phyloP scores from a whole-genome alignment of 2,329 filamentous ascomycete species.

The Sclerotinia sclerotiorum region DNA sequence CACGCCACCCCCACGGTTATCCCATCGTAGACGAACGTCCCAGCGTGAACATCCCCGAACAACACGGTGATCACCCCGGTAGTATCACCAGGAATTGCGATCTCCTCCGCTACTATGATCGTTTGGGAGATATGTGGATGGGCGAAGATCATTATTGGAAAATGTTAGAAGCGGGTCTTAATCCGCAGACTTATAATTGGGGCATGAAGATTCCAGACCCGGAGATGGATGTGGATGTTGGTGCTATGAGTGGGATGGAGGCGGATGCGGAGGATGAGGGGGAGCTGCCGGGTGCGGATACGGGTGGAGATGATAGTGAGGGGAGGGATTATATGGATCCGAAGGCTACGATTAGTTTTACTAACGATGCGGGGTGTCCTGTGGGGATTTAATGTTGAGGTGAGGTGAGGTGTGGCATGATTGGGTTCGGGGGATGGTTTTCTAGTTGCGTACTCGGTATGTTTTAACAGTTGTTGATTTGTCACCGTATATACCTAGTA shows the following conservation, averaged over 20 bases:
- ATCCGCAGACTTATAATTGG: conserved; percentile 7
- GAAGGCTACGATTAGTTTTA: no score
- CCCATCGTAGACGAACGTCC: neutral
- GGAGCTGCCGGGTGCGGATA: neutral
- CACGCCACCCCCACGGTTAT: neutral
- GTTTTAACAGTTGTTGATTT: neutral
- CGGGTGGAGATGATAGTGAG: no score
- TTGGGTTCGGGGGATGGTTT: neutral
- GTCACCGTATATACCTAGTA: no score
- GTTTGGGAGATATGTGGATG: conserved; percentile 19
- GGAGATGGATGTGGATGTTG: neutral
- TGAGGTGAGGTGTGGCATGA: neutral
- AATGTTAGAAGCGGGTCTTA: conserved; percentile 20
- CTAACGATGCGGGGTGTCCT: neutral
- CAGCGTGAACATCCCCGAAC: neutral
- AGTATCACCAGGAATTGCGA: neutral
- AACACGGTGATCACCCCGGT: neutral
- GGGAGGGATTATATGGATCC: no score
- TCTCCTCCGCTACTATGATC: conserved; percentile 16
- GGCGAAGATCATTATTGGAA: conserved; percentile 12
- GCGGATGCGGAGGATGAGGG: neutral
- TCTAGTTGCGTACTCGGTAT: neutral
- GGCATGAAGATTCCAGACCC: conserved; percentile 18
- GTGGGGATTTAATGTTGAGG: neutral
- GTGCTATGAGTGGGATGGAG: neutral